Evolutionary conservation across 306 rosid species (phyloP).

Genomic region (Gastrolobium villosum): DNA sequence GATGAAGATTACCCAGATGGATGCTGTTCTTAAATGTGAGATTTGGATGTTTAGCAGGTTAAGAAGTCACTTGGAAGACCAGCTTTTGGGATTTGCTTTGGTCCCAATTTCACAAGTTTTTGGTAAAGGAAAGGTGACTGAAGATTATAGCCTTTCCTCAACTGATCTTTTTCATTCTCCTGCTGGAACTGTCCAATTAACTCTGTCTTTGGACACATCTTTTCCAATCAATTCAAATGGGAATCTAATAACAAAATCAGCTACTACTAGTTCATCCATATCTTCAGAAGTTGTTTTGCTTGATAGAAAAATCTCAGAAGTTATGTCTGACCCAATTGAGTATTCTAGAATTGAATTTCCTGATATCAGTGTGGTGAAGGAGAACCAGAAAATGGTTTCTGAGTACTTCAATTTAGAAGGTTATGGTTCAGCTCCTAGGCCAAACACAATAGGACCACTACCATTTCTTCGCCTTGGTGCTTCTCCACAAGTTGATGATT

Average conservation of each 20-base stretch:
- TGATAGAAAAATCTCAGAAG: conserved; percentile 64
- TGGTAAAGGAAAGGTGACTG: conserved; percentile 76
- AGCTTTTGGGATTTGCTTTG: conserved; percentile 88
- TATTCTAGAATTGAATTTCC: conserved; percentile 92
- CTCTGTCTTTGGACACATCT: conserved; percentile 64
- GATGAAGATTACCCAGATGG: conserved; percentile 74
- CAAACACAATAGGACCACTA: conserved; percentile 57
- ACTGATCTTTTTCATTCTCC: conserved; percentile 98
- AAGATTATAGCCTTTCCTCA: conserved; percentile 85
- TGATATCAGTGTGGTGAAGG: conserved; percentile 66
- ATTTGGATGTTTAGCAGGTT: conserved; percentile 95
- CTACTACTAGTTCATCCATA: conserved; percentile 66
- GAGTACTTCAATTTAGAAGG: conserved; percentile 73
- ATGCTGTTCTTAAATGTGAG: conserved; percentile 89
- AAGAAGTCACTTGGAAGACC: conserved; percentile 85
- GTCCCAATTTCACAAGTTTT: conserved; percentile 75
- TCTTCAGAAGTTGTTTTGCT: conserved; percentile 92
- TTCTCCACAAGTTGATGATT: conserved; percentile 62
- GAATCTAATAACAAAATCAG: conserved; percentile 54
- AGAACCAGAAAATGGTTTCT: conserved; percentile 84
- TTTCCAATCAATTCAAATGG: conserved; percentile 50
- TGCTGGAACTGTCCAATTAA: conserved; percentile 85
- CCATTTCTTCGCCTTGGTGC: conserved; percentile 85
- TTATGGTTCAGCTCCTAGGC: conserved; percentile 47
- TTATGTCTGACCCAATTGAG: conserved; percentile 70